These are phyloP conservation scores for Musa balbisiana DNA, from an alignment of 202 grass and related monocot genomes.

Conservation along the genomic window DNA sequence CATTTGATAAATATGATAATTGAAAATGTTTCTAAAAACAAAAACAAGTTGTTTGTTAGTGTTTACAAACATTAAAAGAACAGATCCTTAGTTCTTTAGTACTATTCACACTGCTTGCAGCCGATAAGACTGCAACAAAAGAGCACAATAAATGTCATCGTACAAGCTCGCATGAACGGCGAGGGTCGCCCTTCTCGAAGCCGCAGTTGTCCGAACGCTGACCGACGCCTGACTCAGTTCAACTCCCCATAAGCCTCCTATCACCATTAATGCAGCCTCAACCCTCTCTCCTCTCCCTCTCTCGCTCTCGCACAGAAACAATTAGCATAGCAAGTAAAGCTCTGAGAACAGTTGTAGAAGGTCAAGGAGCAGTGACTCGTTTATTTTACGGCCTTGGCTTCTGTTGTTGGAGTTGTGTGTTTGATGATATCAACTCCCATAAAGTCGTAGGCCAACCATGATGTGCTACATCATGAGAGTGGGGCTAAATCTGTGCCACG, in stretches of 20 bases:
- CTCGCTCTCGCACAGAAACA: background rate
- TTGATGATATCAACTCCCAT: too few relatives aligned
- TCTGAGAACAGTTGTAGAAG: background rate
- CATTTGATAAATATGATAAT: too few relatives aligned
- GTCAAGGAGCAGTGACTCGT: background rate
- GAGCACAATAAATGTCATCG: too few relatives aligned
- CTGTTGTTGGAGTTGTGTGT: too few relatives aligned
- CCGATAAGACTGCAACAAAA: too few relatives aligned
- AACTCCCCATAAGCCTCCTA: background rate
- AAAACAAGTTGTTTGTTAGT: too few relatives aligned
- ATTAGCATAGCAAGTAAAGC: background rate
- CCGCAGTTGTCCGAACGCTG: background rate
- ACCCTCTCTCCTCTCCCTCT: background rate
- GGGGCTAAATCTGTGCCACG: background rate
- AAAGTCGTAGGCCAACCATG: background rate
- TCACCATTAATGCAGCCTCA: background rate
- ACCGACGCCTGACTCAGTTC: background rate
- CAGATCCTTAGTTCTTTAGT: too few relatives aligned
- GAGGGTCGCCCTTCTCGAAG: slow-evolving; percentile 2
- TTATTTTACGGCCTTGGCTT: background rate
- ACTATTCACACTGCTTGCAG: too few relatives aligned
- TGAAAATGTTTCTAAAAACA: too few relatives aligned
- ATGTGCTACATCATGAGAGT: background rate
- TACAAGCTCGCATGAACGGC: background rate
- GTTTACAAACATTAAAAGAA: too few relatives aligned